These are phyloP conservation scores for Dictyophora rubrovolvata DNA, from an alignment of 768 basidiomycete genomes.

Conservation along the genomic window DNA sequence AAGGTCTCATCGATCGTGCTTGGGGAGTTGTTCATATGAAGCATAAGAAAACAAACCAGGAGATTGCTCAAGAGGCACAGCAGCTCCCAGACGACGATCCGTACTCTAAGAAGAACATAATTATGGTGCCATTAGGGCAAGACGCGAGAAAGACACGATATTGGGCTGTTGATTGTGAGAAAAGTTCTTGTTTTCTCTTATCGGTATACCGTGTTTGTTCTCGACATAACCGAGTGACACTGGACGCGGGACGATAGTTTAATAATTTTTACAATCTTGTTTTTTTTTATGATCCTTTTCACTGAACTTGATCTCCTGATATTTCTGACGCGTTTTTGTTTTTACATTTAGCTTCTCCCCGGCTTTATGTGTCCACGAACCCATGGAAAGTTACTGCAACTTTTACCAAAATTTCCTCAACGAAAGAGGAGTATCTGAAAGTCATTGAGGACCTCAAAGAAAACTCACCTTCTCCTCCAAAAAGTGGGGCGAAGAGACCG, in stretches of 20 bases:
- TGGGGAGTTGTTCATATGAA: slow-evolving; percentile 81
- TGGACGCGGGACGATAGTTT: slow-evolving; percentile 28
- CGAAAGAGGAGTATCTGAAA: slow-evolving; percentile 61
- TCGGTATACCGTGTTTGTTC: slow-evolving; percentile 72
- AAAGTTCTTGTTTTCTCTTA: slow-evolving; percentile 21
- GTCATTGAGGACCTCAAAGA: slow-evolving; percentile 52
- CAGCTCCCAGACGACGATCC: slow-evolving; percentile 43
- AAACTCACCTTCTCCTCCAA: slow-evolving; percentile 28
- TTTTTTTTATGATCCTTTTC: slow-evolving; percentile 18
- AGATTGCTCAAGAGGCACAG: slow-evolving; percentile 31
- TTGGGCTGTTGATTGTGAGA: slow-evolving; percentile 87
- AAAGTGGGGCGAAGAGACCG: slow-evolving; percentile 31
- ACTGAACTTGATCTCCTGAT: neutral
- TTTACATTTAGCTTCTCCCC: slow-evolving; percentile 57
- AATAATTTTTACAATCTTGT: neutral
- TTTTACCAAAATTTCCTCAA: slow-evolving; percentile 61
- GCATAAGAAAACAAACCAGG: slow-evolving; percentile 68
- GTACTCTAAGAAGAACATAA: slow-evolving; percentile 54
- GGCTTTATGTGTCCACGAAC: slow-evolving; percentile 76
- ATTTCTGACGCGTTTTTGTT: slow-evolving; percentile 1
- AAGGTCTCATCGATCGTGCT: slow-evolving; percentile 66
- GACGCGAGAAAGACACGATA: slow-evolving; percentile 68
- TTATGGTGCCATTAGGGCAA: slow-evolving; percentile 65
- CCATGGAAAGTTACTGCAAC: slow-evolving; percentile 83
- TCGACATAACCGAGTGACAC: slow-evolving; percentile 24